Evolutionary conservation across 345 rosid genomes (phyloP).

Genomic region (Pugionium cornutum): DNA sequence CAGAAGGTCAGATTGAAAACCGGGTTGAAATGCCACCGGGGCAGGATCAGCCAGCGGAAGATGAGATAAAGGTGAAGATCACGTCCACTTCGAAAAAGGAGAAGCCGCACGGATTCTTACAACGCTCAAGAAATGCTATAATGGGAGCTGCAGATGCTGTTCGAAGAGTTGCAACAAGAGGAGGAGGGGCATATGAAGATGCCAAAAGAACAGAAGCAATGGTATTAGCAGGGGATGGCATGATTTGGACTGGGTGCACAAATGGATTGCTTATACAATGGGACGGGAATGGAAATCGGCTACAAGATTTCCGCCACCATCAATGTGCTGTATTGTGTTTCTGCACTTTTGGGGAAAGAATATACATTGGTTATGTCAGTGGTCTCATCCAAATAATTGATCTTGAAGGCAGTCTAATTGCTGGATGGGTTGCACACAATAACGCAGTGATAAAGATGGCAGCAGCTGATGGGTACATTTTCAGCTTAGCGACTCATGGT

Average conservation of each 20-base stretch:
- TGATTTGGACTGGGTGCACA: slow-evolving; percentile 92
- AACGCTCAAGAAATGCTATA: slow-evolving; percentile 93
- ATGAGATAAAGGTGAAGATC: slow-evolving; percentile 77
- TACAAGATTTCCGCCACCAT: slow-evolving; percentile 74
- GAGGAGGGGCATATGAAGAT: slow-evolving; percentile 84
- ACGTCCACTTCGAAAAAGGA: slow-evolving; percentile 82
- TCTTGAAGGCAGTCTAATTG: slow-evolving; percentile 80
- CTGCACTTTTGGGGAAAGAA: slow-evolving; percentile 70
- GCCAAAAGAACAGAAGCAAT: slow-evolving; percentile 84
- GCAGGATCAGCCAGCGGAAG: slow-evolving; percentile 69
- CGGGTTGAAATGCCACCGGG: slow-evolving; percentile 51
- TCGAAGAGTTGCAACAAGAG: slow-evolving; percentile 87
- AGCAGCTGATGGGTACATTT: slow-evolving; percentile 63
- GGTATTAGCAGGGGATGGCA: slow-evolving; percentile 74
- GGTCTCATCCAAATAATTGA: slow-evolving; percentile 83
- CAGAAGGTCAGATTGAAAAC: slow-evolving; percentile 89
- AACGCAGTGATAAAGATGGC: slow-evolving; percentile 88
- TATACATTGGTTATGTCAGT: slow-evolving; percentile 87
- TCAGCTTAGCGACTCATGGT: slow-evolving; percentile 95
- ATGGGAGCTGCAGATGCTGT: slow-evolving; percentile 99
- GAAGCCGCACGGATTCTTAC: slow-evolving; percentile 85
- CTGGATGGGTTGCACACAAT: slow-evolving; percentile 84
- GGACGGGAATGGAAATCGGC: slow-evolving; percentile 84
- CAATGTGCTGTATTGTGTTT: slow-evolving; percentile 78
- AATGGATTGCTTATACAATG: slow-evolving; percentile 86